Conservation (phyloP, 306 rosid species). For the Cajanus cajan region DNA sequence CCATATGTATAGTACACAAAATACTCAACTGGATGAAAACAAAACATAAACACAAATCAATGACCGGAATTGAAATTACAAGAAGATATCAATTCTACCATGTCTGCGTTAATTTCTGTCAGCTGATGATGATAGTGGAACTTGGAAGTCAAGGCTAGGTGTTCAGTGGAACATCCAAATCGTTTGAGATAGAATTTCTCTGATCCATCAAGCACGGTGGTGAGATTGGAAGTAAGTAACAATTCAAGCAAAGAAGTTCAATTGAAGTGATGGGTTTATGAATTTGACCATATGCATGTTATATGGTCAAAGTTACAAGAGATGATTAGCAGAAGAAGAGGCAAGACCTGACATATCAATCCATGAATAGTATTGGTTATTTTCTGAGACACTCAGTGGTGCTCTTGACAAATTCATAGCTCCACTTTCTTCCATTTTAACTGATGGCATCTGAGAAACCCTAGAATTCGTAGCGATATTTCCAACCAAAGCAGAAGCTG, state of each 20-base stretch:
- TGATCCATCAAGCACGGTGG: not conserved
- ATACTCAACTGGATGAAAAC: constrained; percentile 12
- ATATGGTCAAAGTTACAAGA: constrained; percentile 42
- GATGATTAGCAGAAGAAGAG: constrained; percentile 62
- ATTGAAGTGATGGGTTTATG: not conserved
- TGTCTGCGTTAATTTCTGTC: constrained; percentile 31
- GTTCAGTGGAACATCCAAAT: not conserved
- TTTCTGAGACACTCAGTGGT: constrained; percentile 35
- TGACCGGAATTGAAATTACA: constrained; percentile 24
- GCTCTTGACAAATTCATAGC: constrained; percentile 48
- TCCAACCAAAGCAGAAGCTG: constrained; percentile 32
- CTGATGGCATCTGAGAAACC: constrained; percentile 49
- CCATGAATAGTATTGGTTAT: constrained; percentile 58
- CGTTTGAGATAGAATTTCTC: not conserved
- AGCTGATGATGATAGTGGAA: constrained; percentile 3
- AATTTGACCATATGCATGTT: not conserved
- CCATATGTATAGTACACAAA: constrained; percentile 43
- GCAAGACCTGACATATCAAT: constrained; percentile 66
- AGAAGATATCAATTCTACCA: constrained; percentile 37
- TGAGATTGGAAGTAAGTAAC: not conserved
- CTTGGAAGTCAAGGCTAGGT: not conserved
- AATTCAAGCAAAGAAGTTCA: not conserved
- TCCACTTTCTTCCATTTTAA: constrained; percentile 56
- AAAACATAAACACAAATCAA: constrained; percentile 23
- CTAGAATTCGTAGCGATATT: constrained; percentile 47